Evolutionary conservation across 108 stramenopile genomes (phyloP), one percentile per base, ranked within the genome.

Genomic region (Stephanodiscus triporus): DNA sequence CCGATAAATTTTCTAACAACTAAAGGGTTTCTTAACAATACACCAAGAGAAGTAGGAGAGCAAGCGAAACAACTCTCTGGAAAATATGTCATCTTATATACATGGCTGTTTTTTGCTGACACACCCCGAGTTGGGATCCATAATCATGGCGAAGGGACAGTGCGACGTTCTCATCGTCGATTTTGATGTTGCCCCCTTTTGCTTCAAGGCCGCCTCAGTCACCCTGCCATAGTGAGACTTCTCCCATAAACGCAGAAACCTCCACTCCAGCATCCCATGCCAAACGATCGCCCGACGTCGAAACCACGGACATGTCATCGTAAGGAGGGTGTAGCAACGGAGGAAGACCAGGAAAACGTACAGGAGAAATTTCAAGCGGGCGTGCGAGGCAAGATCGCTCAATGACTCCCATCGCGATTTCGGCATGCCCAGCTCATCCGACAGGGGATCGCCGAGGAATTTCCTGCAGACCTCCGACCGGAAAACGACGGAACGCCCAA

Each of bases 111-210:
- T n/a, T n/a, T n/a, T n/a, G n/a, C n/a, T n/a, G n/a, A n/a, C n/a
- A n/a, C n/a, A n/a, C n/a, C n/a, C n/a, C n/a, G n/a, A n/a, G n/a
- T n/a, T n/a, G n/a, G 86, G 86, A 34, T 72, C 53, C 48, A 86
- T 86, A 22, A 86, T 65, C 88, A 86, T 86, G 8, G 88, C 84
- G 68, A 89, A 89, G 9, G 88, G 88, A 48, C 88, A 89, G 19
- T 63, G 54, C 23, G 75, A 68, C 38, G 58, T 76, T 8, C 20
- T 54, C 43, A 4, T 45, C 13, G 17, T n/a, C 48, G 20, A 50
- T 56, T 58, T 51, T 42, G 22, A 34, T 56, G 9, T 8, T 62
- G n/a, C 16, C 24, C 45, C 26, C n/a, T 19, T 30, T 59, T 71
- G 30, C 13, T 51, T 24, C 34, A 26, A n/a, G 14, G 62, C 42